Evolutionary conservation across 2,329 filamentous ascomycete genomes (phyloP), one percentile per base, ranked within the genome.

Genomic region (Ophiostoma triangulosporum): DNA sequence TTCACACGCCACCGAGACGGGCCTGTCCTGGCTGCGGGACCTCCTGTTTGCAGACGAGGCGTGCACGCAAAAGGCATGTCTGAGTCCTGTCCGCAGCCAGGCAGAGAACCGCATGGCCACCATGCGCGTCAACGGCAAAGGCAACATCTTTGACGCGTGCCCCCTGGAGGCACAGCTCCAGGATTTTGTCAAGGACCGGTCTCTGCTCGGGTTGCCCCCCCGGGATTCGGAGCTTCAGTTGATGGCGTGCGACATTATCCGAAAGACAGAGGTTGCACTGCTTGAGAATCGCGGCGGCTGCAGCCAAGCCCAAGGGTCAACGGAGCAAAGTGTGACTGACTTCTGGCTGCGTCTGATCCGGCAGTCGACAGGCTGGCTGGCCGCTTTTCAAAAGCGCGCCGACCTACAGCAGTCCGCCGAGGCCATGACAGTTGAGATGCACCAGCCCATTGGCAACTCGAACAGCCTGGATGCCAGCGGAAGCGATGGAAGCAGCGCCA

Each of bases 151-250:
- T 60, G 76, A 80, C 59, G 66, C 69, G 49, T 80, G 77, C 56
- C 73, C 75, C 2, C 69, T 80, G 61, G 77, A 81, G 62, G 62
- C 62, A n/a, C 71, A 76, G 51, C 68, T 81, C 22, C 72, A 72
- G 5, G 71, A 76, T 46, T 80, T 74, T 59, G 76, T 78, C 51
- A 70, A 68, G 57, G 69, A 70, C 8, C 74, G 72, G 62, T 65
- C 67, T 49, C 60, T 78, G 54, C 64, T 83, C 8, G 79, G 78
- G n/a, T 61, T 83, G 59, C 80, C 76, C 0, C 70, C 77, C 15
- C 76, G 76, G 67, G 77, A 82, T 53, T 66, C 73, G 5, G 79
- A 83, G 63, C 70, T 83, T 15, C 78, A 82, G 61, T 67, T 70
- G 6, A 76, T 81, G 63, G 77, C 78, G 15, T 78, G 77, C 60